Evolutionary conservation across 441 rosid species (phyloP), one percentile per base, ranked within the genome.

Genomic region (Sinapis alba): DNA sequence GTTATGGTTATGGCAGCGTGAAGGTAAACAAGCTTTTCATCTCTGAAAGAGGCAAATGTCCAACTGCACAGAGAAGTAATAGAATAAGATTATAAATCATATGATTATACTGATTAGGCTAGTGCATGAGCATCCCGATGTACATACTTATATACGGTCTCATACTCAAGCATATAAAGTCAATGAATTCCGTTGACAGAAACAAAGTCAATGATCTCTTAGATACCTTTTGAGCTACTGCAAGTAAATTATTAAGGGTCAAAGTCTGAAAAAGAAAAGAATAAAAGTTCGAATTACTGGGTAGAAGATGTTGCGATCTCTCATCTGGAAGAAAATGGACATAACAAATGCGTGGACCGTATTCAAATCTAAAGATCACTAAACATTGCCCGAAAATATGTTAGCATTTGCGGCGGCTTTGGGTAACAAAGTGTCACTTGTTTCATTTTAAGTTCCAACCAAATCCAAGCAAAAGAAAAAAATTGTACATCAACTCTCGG

Each of bases 401-500:
- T 36, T 56, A 65, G 38, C 54, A 16, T 38, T 16, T 57, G 41
- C 73, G 65, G 73, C 65, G 65, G 65, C 43, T 69, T 69, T 54
- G 24, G 28, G 30, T 26, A 53, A 6, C 70, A 73, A 56, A 63
- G 13, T 11, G 36, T 53, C 59, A 27, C 8, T 41, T 10, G 34
- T 54, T 73, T 73, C 60, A 43, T 18, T 28, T 21, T 13, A 62
- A 50, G 23, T n/a, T 23, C 24, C 23, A 64, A 56, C 65, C 71
- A 65, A 60, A 65, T 65, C 23, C 50, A 65, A 65, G 57, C 41
- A 38, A 50, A 71, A 30, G 50, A 50, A 71, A 30, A 47, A 57
- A 74, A 43, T n/a, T 6, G 76, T 11, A 36, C 8, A 51, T 30
- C 15, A 34, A 32, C 24, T 15, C 38, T 61, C 51, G 63, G 77